Evolutionary conservation across 306 rosid species (phyloP).

Genomic region (Coriaria nepalensis): DNA sequence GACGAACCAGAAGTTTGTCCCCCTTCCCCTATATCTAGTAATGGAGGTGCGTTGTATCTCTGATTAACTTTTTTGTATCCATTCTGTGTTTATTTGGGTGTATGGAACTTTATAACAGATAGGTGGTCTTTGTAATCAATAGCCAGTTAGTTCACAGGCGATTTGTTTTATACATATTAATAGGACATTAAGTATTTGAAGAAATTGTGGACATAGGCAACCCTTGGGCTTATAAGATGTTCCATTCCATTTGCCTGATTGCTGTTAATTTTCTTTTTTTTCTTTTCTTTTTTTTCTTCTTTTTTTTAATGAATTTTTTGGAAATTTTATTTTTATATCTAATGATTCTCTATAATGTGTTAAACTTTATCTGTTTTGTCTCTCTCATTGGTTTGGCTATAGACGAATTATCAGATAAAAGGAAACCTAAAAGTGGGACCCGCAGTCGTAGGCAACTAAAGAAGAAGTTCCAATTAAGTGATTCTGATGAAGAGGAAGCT

Average conservation of each 20-base stretch:
- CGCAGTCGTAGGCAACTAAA: constrained; percentile 27
- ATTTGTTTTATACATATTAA: too few relatives aligned
- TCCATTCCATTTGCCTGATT: too few relatives aligned
- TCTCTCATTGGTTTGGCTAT: constrained; percentile 14
- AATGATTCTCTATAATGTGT: not conserved
- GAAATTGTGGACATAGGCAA: too few relatives aligned
- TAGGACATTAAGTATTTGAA: too few relatives aligned
- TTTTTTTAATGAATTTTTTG: too few relatives aligned
- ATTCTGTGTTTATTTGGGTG: not conserved
- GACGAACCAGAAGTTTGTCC: constrained; percentile 29
- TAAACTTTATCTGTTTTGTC: constrained; percentile 7
- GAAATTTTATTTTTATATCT: too few relatives aligned
- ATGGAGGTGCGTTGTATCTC: constrained; percentile 25
- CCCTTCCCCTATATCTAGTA: constrained; percentile 29
- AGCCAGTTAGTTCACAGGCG: too few relatives aligned
- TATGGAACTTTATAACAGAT: too few relatives aligned
- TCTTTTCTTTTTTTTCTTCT: too few relatives aligned
- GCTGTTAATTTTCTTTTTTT: too few relatives aligned
- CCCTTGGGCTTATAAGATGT: too few relatives aligned
- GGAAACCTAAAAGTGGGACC: constrained; percentile 20
- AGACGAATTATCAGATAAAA: constrained; percentile 28
- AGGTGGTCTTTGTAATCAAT: too few relatives aligned
- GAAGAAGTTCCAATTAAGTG: constrained; percentile 41
- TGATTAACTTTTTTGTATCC: not conserved
- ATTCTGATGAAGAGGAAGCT: constrained; percentile 34